Evolutionary conservation across 106 monocot species (phyloP).

Genomic region (Alisma plantagoaquatica): DNA sequence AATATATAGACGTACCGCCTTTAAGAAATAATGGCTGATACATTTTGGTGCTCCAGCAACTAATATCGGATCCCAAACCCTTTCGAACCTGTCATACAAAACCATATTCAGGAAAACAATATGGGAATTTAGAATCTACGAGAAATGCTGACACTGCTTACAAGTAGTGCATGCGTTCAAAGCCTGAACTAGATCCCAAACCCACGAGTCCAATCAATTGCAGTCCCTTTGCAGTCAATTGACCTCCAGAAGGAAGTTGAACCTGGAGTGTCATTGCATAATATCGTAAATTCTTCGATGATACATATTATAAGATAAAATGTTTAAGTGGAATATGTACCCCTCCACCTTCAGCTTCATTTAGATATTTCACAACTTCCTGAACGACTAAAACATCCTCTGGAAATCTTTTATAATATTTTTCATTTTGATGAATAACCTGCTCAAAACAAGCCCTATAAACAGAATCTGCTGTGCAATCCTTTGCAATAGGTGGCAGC

Average conservation of each 20-base stretch:
- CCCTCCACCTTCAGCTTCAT: constrained; percentile 68
- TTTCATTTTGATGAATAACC: constrained; percentile 82
- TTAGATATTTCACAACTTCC: constrained; percentile 54
- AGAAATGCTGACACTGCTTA: constrained; percentile 17
- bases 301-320: too few relatives aligned
- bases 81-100: constrained; percentile 60
- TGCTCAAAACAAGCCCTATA: constrained; percentile 90
- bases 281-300: too few relatives aligned
- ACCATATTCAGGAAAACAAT: not conserved
- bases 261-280: too few relatives aligned
- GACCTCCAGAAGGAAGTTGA: constrained; percentile 81
- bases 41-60: constrained; percentile 52
- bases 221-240: constrained; percentile 74
- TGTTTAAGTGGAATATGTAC: too few relatives aligned
- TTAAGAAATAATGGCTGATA: constrained; percentile 85
- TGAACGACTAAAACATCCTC: constrained; percentile 54
- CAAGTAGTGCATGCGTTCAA: constrained; percentile 95
- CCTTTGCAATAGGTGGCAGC: constrained; percentile 76
- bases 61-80: constrained; percentile 86
- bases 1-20: constrained; percentile 37
- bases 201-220: constrained; percentile 80
- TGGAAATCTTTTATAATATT: constrained; percentile 92
- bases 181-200: constrained; percentile 83
- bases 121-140: not conserved
- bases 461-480: constrained; percentile 73